Evolutionary conservation across 2,329 filamentous ascomycete species (phyloP), one percentile per base, ranked within the genome.

Genomic region (Ilyonectria destructans): DNA sequence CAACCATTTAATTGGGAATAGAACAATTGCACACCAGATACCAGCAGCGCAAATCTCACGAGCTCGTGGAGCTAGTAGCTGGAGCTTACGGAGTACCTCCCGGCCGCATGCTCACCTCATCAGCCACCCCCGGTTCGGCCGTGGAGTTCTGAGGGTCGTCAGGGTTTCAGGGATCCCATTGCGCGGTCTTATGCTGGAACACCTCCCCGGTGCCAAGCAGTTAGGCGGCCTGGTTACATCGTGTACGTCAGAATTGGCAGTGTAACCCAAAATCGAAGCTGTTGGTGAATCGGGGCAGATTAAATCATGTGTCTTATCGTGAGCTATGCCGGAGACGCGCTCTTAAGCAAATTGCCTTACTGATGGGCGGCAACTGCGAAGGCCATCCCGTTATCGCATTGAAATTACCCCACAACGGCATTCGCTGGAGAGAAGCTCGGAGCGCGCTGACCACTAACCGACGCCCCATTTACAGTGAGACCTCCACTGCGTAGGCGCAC

Each of bases 21-120:
- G 40, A n/a, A 19, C n/a, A 43, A 43, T 43, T 8, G 40, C 17
- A n/a, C 40, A n/a, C n/a, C 7, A 7, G n/a, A 8, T 43, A 8
- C 40, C 6, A 8, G 15, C 15, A 19, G 40, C 40, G 8, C 40
- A 43, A n/a, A n/a, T 17, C 40, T 43, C 37, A 7, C 4, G 40
- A 43, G 40, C 40, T 43, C n/a, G 40, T n/a, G 40, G 15, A 43
- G 40, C 40, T 19, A 15, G 26, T 5, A 33, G 49, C 8, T 51
- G 17, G 29, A 52, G 49, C 49, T 52, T 52, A 52, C 26, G 49
- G 49, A 33, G 49, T 13, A 21, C 49, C 49, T 33, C 26, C 17
- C 12, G 49, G 17, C 26, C 17, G 29, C 49, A 52, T 52, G 49
- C 49, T 52, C 49, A 52, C 49, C 29, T 52, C 49, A 52, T 52